These are phyloP conservation scores for Ehretia macrophylla DNA, from an alignment of 257 asterid genomes.

Conservation along the genomic window DNA sequence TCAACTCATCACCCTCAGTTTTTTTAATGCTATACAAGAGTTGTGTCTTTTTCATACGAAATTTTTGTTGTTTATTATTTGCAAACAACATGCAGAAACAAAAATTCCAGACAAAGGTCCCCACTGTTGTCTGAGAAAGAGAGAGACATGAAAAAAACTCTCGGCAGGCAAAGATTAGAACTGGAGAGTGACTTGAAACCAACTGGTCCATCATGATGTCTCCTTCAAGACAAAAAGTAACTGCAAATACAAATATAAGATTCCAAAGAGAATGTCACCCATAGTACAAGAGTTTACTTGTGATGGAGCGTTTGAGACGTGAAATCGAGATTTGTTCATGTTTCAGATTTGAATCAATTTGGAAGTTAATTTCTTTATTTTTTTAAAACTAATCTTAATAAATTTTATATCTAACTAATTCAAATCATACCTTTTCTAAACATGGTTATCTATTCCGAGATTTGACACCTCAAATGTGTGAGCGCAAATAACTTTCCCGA, in stretches of 20 bases:
- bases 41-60: conserved; percentile 29
- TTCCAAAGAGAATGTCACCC: conserved; percentile 16
- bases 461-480: no score
- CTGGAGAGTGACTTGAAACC: conserved; percentile 42
- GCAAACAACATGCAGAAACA: conserved; percentile 39
- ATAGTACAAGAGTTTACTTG: conserved; percentile 1
- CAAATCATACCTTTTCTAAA: no score
- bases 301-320: no score
- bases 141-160: conserved; percentile 35
- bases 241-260: conserved; percentile 2
- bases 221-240: conserved; percentile 20
- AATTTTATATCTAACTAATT: no score
- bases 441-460: no score
- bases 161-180: conserved; percentile 33
- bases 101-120: conserved; percentile 78
- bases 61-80: conserved; percentile 34
- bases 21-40: conserved; percentile 19
- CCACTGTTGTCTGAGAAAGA: conserved; percentile 52
- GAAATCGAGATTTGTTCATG: no score
- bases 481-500: no score
- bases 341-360: no score
- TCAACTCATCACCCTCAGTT: conserved; percentile 4
- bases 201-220: conserved; percentile 51
- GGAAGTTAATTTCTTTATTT: no score
- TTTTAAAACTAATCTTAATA: no score